Conservation (phyloP, 176 grass and related monocot species). For the Pharus latifolius region DNA sequence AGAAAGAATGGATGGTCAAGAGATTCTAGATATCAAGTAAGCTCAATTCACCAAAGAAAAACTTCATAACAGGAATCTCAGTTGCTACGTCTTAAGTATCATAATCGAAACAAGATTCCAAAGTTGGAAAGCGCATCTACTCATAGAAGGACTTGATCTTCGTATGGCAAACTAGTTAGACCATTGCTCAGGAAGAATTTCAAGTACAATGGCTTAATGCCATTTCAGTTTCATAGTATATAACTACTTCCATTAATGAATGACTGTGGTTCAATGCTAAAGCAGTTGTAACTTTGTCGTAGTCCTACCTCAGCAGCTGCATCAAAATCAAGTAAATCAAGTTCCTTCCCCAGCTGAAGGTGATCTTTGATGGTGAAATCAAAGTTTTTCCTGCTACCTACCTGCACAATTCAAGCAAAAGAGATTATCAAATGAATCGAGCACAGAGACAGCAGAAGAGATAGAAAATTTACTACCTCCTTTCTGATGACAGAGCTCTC, state of each 20-base stretch:
- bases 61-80: too few relatives aligned
- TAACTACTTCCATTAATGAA: background rate
- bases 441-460: background rate
- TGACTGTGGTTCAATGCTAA: background rate
- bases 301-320: constrained; percentile 78
- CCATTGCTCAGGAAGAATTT: background rate
- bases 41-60: too few relatives aligned
- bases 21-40: too few relatives aligned
- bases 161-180: background rate
- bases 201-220: background rate
- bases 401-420: constrained; percentile 34
- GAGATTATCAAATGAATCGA: constrained; percentile 3
- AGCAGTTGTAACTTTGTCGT: background rate
- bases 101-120: background rate
- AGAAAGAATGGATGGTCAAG: background rate
- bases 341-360: constrained; percentile 79
- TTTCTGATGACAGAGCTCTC: constrained; percentile 75
- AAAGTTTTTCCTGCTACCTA: constrained; percentile 65
- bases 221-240: background rate
- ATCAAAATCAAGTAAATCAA: constrained; percentile 97
- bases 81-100: too few relatives aligned
- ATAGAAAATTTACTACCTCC: constrained; percentile 34
- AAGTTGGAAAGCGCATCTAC: background rate
- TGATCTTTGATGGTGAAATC: constrained; percentile 85
- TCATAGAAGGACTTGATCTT: background rate